phyloP scores from a whole-genome alignment of 78 protist species.

The Trichosphaerium sp. region DNA sequence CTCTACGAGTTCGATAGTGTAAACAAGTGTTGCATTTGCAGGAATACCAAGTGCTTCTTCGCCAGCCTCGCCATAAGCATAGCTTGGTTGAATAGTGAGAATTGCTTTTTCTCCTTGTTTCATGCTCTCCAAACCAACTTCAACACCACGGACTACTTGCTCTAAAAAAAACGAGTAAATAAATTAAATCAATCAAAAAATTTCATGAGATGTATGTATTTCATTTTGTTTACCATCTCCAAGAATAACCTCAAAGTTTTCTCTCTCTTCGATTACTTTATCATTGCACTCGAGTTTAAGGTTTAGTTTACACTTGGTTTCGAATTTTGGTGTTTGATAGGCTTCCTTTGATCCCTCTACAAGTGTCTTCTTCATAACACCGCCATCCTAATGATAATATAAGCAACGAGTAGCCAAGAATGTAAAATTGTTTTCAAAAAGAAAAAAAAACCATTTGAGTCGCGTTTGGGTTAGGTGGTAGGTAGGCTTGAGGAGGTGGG shows the following conservation, averaged over 20 bases:
- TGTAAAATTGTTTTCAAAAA: background rate
- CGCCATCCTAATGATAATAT: background rate
- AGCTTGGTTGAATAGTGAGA: background rate
- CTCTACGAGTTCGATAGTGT: background rate
- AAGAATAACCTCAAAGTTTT: background rate
- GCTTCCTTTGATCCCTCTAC: too few species aligned
- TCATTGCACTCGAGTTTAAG: background rate
- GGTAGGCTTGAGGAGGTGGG: too few species aligned
- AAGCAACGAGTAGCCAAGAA: background rate
- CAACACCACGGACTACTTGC: background rate
- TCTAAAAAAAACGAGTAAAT: background rate
- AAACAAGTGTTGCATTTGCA: background rate
- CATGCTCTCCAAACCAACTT: background rate
- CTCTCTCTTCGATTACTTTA: background rate
- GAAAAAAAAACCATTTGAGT: too few species aligned
- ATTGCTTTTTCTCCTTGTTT: background rate
- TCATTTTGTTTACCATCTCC: too few species aligned
- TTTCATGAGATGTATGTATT: too few species aligned
- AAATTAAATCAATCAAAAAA: background rate
- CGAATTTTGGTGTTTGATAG: background rate
- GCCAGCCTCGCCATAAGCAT: background rate
- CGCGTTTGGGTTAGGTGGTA: background rate
- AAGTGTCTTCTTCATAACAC: background rate
- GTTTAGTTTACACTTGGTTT: background rate
- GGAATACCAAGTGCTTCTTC: background rate